phyloP scores from a whole-genome alignment of 495 filamentous ascomycete genomes.

The Elasticomyces elasticus region DNA sequence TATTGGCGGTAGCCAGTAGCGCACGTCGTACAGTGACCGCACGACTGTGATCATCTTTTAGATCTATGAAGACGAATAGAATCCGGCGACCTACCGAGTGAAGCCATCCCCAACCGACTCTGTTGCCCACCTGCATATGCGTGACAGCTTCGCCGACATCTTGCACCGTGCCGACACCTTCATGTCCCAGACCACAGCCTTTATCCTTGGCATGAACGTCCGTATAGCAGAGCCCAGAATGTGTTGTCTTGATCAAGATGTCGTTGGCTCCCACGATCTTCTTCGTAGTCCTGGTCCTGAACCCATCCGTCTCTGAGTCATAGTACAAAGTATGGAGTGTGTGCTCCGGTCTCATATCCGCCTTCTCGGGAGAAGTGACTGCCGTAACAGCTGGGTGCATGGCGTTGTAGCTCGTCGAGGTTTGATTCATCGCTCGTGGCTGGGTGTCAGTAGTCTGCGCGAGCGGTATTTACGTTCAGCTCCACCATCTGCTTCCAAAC shows the following conservation, averaged over 20 bases:
- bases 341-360: too few relatives aligned
- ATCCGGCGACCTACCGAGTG: neutral
- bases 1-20: conserved; percentile 5
- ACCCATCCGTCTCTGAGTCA: neutral
- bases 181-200: conserved; percentile 7
- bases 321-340: neutral
- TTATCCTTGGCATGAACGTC: conserved; percentile 7
- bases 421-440: too few relatives aligned
- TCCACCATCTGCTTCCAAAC: too few relatives aligned
- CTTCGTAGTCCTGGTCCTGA: neutral
- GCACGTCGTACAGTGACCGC: conserved; percentile 7
- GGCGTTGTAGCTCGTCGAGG: too few relatives aligned
- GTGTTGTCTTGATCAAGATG: conserved; percentile 2
- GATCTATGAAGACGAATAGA: neutral
- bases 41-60: neutral
- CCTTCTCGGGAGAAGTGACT: too few relatives aligned
- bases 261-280: neutral
- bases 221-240: conserved; percentile 5
- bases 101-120: conserved; percentile 6
- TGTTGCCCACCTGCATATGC: neutral
- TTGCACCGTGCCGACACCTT: neutral
- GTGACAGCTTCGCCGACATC: neutral
- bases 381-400: too few relatives aligned
- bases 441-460: too few relatives aligned
- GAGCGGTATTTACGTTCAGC: too few relatives aligned